Percentiles rank a stretch among this genome's conserved stretches.
These are phyloP conservation scores for Phytophthora brassicae DNA, from an alignment of 352 stramenopile species.

Conservation along the genomic window DNA sequence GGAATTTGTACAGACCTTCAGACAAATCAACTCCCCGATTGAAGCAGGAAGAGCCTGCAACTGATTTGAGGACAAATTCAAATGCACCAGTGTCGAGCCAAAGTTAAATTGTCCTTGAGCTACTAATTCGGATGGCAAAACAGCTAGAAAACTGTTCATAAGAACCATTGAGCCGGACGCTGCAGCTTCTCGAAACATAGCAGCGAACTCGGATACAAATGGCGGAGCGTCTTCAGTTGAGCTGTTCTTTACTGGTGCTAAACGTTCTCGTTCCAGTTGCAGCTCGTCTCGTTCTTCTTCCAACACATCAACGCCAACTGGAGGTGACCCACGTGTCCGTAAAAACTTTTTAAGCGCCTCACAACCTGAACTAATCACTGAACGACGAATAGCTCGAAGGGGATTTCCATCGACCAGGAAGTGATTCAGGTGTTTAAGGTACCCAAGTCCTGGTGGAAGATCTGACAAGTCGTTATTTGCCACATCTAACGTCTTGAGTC, in stretches of 20 bases:
- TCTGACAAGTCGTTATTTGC: slow-evolving; percentile 82
- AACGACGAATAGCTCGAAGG: slow-evolving; percentile 68
- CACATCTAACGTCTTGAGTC: slow-evolving; percentile 81
- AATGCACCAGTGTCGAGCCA: slow-evolving; percentile 48
- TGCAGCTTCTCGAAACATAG: slow-evolving; percentile 61
- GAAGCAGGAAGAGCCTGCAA: slow-evolving; percentile 43
- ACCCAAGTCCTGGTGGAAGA: slow-evolving; percentile 72
- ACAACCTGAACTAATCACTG: slow-evolving; percentile 62
- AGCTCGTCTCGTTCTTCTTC: slow-evolving; percentile 77
- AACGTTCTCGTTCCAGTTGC: slow-evolving; percentile 29
- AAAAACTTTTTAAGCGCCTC: slow-evolving; percentile 86
- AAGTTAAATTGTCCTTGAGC: slow-evolving; percentile 39
- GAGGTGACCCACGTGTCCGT: slow-evolving; percentile 62
- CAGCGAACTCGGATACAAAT: slow-evolving; percentile 18
- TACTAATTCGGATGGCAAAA: slow-evolving; percentile 35
- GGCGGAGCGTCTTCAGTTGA: slow-evolving; percentile 5
- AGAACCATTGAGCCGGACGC: slow-evolving; percentile 59
- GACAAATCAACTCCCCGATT: slow-evolving; percentile 45
- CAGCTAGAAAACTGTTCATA: slow-evolving; percentile 31
- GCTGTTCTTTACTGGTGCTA: slow-evolving; percentile 3
- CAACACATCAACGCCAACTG: slow-evolving; percentile 51
- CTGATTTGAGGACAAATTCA: slow-evolving; percentile 74
- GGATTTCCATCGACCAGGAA: slow-evolving; percentile 79
- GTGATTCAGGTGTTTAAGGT: slow-evolving; percentile 79
- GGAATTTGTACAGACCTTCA: slow-evolving; percentile 54